Evolutionary conservation across 352 stramenopile genomes (phyloP), one percentile per base, ranked within the genome.

Genomic region (Pythium volutum): DNA sequence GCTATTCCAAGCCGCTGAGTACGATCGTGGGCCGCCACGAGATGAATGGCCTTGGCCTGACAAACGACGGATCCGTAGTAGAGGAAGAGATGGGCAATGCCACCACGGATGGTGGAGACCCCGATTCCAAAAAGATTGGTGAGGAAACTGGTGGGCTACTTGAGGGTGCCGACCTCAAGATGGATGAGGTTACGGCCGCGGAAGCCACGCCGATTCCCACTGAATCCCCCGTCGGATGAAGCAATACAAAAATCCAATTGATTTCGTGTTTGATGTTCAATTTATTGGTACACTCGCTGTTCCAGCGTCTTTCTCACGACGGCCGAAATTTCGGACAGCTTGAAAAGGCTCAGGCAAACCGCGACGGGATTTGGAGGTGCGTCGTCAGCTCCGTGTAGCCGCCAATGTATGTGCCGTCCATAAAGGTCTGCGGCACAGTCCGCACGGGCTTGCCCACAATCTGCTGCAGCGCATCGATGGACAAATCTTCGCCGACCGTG

Each of bases 351-450:
- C 62, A 83, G 27, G 71, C 71, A 34, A 91, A 88, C 23, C 74
- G 79, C 16, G 75, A 87, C 47, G 77, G 70, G 36, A 89, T 79
- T n/a, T 67, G 72, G 20, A 93, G 67, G 65, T 89, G 72, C 57
- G 67, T 56, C n/a, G 74, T 71, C 18, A 93, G 84, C 51, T 91
- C 79, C 39, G 73, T 83, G 71, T 90, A 93, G 38, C 84, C 84
- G 27, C 84, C 84, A 42, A 93, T 75, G 71, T 92, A 93, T 48
- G 84, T 72, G 63, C 76, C 80, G 42, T 90, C 72, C 31, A 92
- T 62, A 62, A 84, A 93, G 55, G 92, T 90, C 64, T 93, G 84
- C 49, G 84, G 84, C 39, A 92, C 84, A 16, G 80, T 90, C 62
- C 77, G 79, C n/a, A 92, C 70, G 10, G 77, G 48, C 45, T 75